A percentile compares a stretch with the other conserved stretches of the same genome.
phyloP scores from a whole-genome alignment of 1,284 basidiomycete species.

The Naganishia cerealis region DNA sequence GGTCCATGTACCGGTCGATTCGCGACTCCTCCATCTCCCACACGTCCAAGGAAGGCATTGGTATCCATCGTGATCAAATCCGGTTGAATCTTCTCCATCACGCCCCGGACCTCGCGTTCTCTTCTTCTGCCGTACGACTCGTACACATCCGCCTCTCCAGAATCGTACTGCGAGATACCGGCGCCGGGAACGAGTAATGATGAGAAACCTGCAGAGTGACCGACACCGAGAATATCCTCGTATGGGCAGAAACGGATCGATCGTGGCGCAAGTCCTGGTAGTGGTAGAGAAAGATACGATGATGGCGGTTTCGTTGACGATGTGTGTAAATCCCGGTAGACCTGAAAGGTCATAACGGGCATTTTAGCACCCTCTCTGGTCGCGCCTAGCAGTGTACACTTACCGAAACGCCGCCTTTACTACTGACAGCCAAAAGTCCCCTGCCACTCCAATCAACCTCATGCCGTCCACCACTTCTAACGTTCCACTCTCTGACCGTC shows the following conservation, averaged over 20 bases:
- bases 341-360: background rate
- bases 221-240: slow-evolving; percentile 84
- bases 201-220: slow-evolving; percentile 70
- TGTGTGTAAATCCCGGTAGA: slow-evolving; percentile 32
- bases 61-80: slow-evolving; percentile 91
- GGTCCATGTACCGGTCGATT: slow-evolving; percentile 32
- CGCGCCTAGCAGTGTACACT: slow-evolving; percentile 38
- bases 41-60: slow-evolving; percentile 68
- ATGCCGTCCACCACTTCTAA: slow-evolving; percentile 59
- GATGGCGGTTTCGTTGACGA: slow-evolving; percentile 45
- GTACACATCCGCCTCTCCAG: slow-evolving; percentile 88
- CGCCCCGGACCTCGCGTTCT: slow-evolving; percentile 84
- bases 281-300: slow-evolving; percentile 70
- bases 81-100: slow-evolving; percentile 93
- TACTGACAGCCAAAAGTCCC: slow-evolving; percentile 81
- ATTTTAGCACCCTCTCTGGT: background rate
- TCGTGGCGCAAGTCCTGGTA: slow-evolving; percentile 65
- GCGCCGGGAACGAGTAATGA: slow-evolving; percentile 84
- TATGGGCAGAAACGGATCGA: slow-evolving; percentile 78
- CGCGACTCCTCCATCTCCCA: slow-evolving; percentile 60
- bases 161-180: slow-evolving; percentile 94
- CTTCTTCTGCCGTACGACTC: slow-evolving; percentile 78
- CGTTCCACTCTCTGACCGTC: slow-evolving; percentile 75
- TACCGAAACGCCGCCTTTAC: slow-evolving; percentile 78
- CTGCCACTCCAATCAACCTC: slow-evolving; percentile 58